phyloP scores from a whole-genome alignment of 2,329 filamentous ascomycete species.

The Alternaria sp. region DNA sequence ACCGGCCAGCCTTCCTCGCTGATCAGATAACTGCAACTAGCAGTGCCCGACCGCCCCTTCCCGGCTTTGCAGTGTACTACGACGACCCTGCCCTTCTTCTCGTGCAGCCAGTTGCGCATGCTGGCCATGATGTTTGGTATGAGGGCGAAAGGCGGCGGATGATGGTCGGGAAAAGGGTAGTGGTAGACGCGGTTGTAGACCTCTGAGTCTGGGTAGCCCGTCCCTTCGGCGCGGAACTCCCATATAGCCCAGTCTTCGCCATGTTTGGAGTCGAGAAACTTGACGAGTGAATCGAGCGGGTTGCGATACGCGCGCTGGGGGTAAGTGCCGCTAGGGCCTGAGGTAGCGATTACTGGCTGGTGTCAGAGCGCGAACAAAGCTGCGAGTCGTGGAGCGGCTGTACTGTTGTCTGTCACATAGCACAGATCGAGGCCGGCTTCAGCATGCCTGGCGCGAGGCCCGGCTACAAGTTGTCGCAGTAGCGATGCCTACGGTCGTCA shows the following conservation, averaged over 20 bases:
- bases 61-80: slow-evolving; percentile 98
- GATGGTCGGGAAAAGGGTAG: slow-evolving; percentile 97
- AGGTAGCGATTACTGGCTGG: slow-evolving; percentile 70
- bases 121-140: slow-evolving; percentile 89
- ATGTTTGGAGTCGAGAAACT: slow-evolving; percentile 88
- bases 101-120: slow-evolving; percentile 85
- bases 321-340: slow-evolving; percentile 87
- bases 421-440: slow-evolving; percentile 93
- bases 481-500: slow-evolving; percentile 56
- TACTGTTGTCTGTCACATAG: slow-evolving; percentile 87
- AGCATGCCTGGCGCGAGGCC: slow-evolving; percentile 81
- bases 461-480: slow-evolving; percentile 89
- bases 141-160: slow-evolving; percentile 90
- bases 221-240: slow-evolving; percentile 97
- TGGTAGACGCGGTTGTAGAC: slow-evolving; percentile 88
- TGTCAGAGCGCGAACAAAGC: slow-evolving; percentile 49
- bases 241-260: slow-evolving; percentile 87
- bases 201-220: slow-evolving; percentile 90
- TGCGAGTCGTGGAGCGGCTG: slow-evolving; percentile 45
- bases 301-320: slow-evolving; percentile 94
- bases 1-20: slow-evolving; percentile 79
- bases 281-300: slow-evolving; percentile 84
- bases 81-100: slow-evolving; percentile 69
- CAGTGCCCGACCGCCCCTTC: slow-evolving; percentile 90
- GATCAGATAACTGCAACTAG: slow-evolving; percentile 89